These are phyloP conservation scores for Grifola frondosa DNA, from an alignment of 1,284 basidiomycete species.

Conservation along the genomic window DNA sequence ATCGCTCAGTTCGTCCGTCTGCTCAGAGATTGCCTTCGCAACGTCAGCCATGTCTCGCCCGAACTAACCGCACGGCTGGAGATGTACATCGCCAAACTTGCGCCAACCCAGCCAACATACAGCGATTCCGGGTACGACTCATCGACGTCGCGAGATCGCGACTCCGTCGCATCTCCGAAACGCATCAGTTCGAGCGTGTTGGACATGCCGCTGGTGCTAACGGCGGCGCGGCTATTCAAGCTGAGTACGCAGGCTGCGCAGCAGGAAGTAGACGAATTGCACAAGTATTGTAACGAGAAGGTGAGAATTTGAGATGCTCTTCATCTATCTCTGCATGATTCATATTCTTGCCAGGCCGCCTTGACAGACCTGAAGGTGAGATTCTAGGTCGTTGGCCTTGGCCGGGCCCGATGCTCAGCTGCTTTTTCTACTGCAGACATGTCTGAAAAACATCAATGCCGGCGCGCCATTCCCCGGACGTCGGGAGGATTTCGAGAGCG, in stretches of 20 bases:
- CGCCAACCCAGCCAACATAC: slow-evolving; percentile 44
- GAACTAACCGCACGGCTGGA: slow-evolving; percentile 84
- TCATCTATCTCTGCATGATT: slow-evolving; percentile 3
- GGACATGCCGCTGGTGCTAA: slow-evolving; percentile 77
- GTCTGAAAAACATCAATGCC: slow-evolving; percentile 88
- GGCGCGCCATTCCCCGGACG: slow-evolving; percentile 83
- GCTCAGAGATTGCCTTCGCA: slow-evolving; percentile 75
- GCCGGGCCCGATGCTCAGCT: too few relatives aligned
- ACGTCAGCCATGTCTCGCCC: slow-evolving; percentile 73
- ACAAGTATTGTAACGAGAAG: slow-evolving; percentile 78
- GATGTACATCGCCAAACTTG: slow-evolving; percentile 79
- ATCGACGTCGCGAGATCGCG: slow-evolving; percentile 54
- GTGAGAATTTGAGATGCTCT: slow-evolving; percentile 34
- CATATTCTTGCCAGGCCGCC: slow-evolving; percentile 57
- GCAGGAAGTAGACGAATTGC: slow-evolving; percentile 72
- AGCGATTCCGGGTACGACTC: slow-evolving; percentile 72
- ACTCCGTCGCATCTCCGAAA: slow-evolving; percentile 46
- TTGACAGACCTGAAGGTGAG: slow-evolving; percentile 83
- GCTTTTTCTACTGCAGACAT: slow-evolving; percentile 54
- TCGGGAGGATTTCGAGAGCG: slow-evolving; percentile 82
- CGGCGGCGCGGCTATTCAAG: slow-evolving; percentile 76
- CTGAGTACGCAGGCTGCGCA: slow-evolving; percentile 68
- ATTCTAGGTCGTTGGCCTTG: too few relatives aligned
- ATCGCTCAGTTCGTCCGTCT: slow-evolving; percentile 87
- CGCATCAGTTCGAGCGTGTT: slow-evolving; percentile 47